Evolutionary conservation across 768 basidiomycete species (phyloP), one percentile per base, ranked within the genome.

Genomic region (Lyophyllum shimeji): DNA sequence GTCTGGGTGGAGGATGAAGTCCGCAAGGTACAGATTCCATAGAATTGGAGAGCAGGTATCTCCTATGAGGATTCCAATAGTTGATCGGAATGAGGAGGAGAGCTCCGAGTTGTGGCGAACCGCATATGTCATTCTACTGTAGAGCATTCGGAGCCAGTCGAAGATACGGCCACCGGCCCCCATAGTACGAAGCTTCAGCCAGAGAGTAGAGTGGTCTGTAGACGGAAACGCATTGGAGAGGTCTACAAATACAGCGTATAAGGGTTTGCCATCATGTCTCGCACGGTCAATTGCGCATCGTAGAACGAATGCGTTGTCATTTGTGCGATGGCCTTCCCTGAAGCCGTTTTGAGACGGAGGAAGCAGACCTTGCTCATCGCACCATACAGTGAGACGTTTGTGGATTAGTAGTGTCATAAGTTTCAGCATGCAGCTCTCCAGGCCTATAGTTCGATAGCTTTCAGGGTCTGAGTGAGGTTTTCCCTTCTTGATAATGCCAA

Each of bases 141-240:
- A 62, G 7, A 63, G 40, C 48, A 53, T 57, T 17, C 61, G 47
- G 18, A 62, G 50, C 59, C 61, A 61, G 48, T 61, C 65, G 53
- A 66, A 55, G 1, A 66, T 25, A 2, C 54, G 61, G 11, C 63
- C 63, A 23, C 34, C 23, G 12, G 56, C 55, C 1, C 69, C 67
- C 44, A 50, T 43, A 3, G 21, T 18, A 3, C 46, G 7, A 0
- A 70, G 57, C 44, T 70, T 69, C 7, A 60, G 31, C 69, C 67
- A 70, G 8, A 70, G 62, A 0, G 67, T 63, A 18, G 63, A 46
- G n/a, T 62, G 63, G 21, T 71, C 55, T 1, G 60, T 59, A 1
- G 66, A 68, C 0, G 70, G 71, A 54, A 70, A 72, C 2, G 68
- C 68, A 57, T 72, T 71, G 6, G 54, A 55, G 40, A 63, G 25